These are phyloP conservation scores for Linum trigynum DNA, from an alignment of 345 rosid genomes.

Conservation along the genomic window DNA sequence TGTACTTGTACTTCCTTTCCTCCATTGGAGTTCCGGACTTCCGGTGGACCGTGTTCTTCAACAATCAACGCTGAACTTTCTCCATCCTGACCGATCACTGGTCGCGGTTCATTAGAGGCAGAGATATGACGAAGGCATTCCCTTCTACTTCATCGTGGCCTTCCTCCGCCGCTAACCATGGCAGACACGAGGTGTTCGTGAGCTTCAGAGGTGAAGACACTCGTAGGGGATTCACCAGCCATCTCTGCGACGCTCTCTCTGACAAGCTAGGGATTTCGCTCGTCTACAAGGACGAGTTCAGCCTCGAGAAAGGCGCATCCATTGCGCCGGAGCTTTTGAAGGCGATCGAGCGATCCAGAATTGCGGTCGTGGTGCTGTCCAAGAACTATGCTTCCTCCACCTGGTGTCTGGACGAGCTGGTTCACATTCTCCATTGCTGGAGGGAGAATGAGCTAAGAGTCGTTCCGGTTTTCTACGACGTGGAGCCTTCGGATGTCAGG, in stretches of 20 bases:
- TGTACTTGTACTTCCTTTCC: too few species aligned
- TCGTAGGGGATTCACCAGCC: neutral
- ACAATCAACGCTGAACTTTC: too few species aligned
- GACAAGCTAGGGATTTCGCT: neutral
- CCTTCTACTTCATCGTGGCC: too few species aligned
- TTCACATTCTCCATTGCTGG: neutral
- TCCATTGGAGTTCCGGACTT: too few species aligned
- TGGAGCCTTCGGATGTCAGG: neutral
- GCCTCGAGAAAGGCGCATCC: neutral
- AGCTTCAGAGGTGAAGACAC: conserved; percentile 4
- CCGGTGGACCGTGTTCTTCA: too few species aligned
- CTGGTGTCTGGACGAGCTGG: neutral
- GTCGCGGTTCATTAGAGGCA: too few species aligned
- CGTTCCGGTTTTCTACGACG: neutral
- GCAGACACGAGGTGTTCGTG: conserved; percentile 1
- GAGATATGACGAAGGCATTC: too few species aligned
- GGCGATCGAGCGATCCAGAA: neutral
- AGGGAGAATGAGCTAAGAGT: neutral
- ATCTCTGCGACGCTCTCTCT: neutral
- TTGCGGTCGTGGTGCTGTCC: neutral
- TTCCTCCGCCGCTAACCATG: too few species aligned
- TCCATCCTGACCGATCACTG: too few species aligned
- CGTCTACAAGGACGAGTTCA: neutral
- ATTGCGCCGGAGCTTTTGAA: neutral
- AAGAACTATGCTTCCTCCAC: neutral